Percentiles rank a stretch among this genome's conserved stretches.
These are phyloP conservation scores for Debaryomycetaceae sp. DNA, from an alignment of 1,139 yeast species.

Conservation along the genomic window DNA sequence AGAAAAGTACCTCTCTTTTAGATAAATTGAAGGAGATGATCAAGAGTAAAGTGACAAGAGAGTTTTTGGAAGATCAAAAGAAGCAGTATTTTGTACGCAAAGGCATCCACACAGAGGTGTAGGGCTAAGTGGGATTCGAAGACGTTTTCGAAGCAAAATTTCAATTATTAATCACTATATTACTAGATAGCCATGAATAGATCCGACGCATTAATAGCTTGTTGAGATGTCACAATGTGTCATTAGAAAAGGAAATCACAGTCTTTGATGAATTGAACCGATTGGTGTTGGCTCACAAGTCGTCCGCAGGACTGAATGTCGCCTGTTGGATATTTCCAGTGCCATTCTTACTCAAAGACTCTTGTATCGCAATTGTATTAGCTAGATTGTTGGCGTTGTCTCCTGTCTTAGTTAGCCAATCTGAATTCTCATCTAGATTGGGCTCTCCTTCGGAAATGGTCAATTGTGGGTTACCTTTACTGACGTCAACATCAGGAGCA, in stretches of 20 bases:
- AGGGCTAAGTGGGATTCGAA: background rate
- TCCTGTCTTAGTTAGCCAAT: conserved; percentile 12
- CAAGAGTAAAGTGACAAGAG: conserved; percentile 6
- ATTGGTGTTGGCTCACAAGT: too few species aligned
- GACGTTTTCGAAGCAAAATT: too few species aligned
- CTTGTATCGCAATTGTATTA: conserved; percentile 28
- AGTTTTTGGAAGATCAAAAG: conserved; percentile 11
- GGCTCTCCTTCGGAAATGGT: conserved; percentile 3
- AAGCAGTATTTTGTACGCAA: conserved; percentile 10
- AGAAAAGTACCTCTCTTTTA: background rate
- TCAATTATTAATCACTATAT: too few species aligned
- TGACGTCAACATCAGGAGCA: conserved; percentile 35
- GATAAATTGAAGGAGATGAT: background rate
- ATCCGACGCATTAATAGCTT: too few species aligned
- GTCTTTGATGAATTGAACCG: too few species aligned
- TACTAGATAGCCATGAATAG: too few species aligned
- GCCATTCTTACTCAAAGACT: conserved; percentile 17
- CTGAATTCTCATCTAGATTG: conserved; percentile 19
- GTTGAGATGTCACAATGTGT: too few species aligned
- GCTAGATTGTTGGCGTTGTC: conserved; percentile 11
- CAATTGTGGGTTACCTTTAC: conserved; percentile 5
- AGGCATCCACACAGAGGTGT: background rate
- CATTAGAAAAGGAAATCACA: too few species aligned
- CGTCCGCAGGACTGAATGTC: too few species aligned
- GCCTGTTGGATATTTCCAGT: conserved; percentile 1